A percentile compares a stretch with the other conserved stretches of the same genome.
These are phyloP conservation scores for Verticillium dahliae DNA, from an alignment of 2,329 filamentous ascomycete genomes.

Conservation along the genomic window DNA sequence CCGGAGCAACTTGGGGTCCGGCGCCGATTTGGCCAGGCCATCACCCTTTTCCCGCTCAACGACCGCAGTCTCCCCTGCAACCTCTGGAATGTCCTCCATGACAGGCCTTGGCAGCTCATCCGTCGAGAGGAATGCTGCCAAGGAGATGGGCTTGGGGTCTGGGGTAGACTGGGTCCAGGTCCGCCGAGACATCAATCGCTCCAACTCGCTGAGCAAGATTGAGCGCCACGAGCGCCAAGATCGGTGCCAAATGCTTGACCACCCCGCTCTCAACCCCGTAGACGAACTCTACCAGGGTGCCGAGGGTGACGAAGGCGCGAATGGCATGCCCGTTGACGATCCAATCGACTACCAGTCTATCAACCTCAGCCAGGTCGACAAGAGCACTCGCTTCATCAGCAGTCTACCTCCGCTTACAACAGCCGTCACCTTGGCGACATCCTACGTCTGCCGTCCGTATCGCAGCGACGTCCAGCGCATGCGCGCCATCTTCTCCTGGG, in stretches of 20 bases:
- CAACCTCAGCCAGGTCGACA: conserved; percentile 85
- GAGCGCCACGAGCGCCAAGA: conserved; percentile 81
- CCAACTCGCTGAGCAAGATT: conserved; percentile 85
- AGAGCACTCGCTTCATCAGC: conserved; percentile 86
- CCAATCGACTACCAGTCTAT: conserved; percentile 74
- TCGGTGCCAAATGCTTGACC: conserved; percentile 89
- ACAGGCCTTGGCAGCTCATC: conserved; percentile 26
- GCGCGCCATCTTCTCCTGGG: conserved; percentile 95
- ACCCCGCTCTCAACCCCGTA: conserved; percentile 80
- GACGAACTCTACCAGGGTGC: conserved; percentile 80
- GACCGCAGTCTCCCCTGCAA: conserved; percentile 36
- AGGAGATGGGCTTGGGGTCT: conserved; percentile 62
- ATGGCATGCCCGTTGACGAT: conserved; percentile 76
- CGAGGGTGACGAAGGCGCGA: conserved; percentile 83
- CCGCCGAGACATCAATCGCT: conserved; percentile 88
- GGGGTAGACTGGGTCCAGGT: conserved; percentile 94
- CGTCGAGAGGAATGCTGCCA: conserved; percentile 44
- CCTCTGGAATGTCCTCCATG: conserved; percentile 26
- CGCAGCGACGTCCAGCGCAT: conserved; percentile 88
- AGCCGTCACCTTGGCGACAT: conserved; percentile 75
- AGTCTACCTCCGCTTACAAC: conserved; percentile 78
- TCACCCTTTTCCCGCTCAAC: conserved; percentile 35
- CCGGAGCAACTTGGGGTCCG: conserved; percentile 73
- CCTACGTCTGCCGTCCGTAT: conserved; percentile 89
- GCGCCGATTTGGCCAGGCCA: conserved; percentile 34